Conservation (phyloP, 805 yeast species). For the Candida silvicultrix region DNA sequence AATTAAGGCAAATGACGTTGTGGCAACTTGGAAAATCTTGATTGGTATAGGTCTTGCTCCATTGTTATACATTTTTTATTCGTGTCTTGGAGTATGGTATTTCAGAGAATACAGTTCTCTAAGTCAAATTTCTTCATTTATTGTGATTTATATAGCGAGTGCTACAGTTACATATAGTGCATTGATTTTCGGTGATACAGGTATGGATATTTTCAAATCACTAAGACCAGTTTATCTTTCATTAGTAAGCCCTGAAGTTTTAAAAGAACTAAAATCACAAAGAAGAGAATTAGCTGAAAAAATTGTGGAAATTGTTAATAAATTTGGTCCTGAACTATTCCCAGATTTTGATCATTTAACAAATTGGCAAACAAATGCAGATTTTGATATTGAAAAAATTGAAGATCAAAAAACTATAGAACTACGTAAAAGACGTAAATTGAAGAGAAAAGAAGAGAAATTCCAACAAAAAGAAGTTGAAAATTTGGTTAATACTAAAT, state of each 20-base stretch:
- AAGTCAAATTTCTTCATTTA: conserved; percentile 25
- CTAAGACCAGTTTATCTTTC: conserved; percentile 74
- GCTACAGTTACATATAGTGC: conserved; percentile 84
- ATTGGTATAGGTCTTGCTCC: conserved; percentile 90
- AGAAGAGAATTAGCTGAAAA: conserved; percentile 61
- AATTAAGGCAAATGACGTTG: conserved; percentile 85
- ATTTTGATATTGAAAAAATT: background rate
- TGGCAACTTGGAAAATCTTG: conserved; percentile 95
- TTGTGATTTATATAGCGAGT: conserved; percentile 54
- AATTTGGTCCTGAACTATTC: conserved; percentile 76
- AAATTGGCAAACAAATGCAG: background rate
- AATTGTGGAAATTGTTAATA: conserved; percentile 75
- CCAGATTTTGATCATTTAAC: conserved; percentile 65
- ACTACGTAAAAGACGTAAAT: conserved; percentile 29
- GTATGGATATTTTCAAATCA: conserved; percentile 82
- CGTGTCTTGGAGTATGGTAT: conserved; percentile 45
- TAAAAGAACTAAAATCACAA: conserved; percentile 51
- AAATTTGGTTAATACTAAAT: conserved; percentile 39
- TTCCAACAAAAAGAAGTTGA: conserved; percentile 7
- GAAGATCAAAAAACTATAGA: conserved; percentile 13
- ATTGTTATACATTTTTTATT: conserved; percentile 72
- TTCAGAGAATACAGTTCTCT: conserved; percentile 25
- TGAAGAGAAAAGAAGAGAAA: conserved; percentile 19
- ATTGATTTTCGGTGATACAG: conserved; percentile 84
- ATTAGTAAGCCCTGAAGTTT: conserved; percentile 49